Percentiles rank a stretch among this genome's conserved stretches.
These are phyloP conservation scores for Huntiella moniliformis DNA, from an alignment of 2,329 filamentous ascomycete species.

Conservation along the genomic window DNA sequence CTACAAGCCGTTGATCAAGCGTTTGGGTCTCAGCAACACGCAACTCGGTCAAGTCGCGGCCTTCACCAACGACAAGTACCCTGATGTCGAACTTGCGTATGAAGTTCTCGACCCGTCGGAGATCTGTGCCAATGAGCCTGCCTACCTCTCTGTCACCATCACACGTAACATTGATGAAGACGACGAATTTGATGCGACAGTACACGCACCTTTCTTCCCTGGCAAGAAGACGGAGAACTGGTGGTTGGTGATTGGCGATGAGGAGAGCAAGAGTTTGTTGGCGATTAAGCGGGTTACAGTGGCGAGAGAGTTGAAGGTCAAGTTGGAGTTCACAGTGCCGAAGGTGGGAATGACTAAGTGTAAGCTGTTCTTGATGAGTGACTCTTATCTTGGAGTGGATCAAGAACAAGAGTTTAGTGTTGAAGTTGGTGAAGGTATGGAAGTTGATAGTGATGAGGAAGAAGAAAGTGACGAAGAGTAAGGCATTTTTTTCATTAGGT, in stretches of 20 bases:
- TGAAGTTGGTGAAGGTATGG: slow-evolving; percentile 77
- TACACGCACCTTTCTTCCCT: slow-evolving; percentile 92
- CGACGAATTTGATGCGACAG: slow-evolving; percentile 52
- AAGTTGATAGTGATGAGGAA: slow-evolving; percentile 78
- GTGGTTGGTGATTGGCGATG: slow-evolving; percentile 94
- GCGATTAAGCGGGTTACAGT: slow-evolving; percentile 93
- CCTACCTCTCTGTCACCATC: slow-evolving; percentile 69
- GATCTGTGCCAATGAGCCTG: slow-evolving; percentile 61
- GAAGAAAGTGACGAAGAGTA: slow-evolving; percentile 30
- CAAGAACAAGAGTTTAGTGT: slow-evolving; percentile 83
- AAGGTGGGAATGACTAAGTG: slow-evolving; percentile 68
- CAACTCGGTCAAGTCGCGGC: slow-evolving; percentile 78
- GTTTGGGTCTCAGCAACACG: slow-evolving; percentile 57
- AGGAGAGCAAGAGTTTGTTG: slow-evolving; percentile 68
- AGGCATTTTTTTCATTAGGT: neutral
- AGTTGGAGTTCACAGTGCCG: slow-evolving; percentile 75
- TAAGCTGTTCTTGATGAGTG: slow-evolving; percentile 89
- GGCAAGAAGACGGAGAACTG: slow-evolving; percentile 87
- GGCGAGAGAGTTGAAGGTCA: slow-evolving; percentile 54
- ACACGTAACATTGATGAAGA: slow-evolving; percentile 64
- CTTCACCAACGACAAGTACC: slow-evolving; percentile 94
- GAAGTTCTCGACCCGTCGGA: slow-evolving; percentile 64
- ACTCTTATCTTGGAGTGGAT: slow-evolving; percentile 92
- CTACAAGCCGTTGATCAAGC: slow-evolving; percentile 58
- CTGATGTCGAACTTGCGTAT: slow-evolving; percentile 82